These are phyloP conservation scores for Clavispora asparagi DNA, from an alignment of 805 yeast species.

Conservation along the genomic window DNA sequence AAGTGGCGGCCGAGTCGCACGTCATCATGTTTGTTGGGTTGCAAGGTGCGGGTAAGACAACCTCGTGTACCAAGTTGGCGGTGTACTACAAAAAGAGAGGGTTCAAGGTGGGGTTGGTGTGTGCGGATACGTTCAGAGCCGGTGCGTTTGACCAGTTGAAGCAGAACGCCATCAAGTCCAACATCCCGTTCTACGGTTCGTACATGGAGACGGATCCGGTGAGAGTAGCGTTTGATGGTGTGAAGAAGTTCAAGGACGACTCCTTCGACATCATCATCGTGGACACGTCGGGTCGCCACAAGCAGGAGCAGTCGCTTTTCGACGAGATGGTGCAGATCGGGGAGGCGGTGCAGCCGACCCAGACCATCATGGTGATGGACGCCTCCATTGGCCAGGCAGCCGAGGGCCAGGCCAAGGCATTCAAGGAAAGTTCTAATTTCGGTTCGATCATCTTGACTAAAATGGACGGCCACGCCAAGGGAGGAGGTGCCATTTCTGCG, in stretches of 20 bases:
- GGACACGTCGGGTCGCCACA: conserved; percentile 97
- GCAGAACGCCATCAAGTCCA: conserved; percentile 94
- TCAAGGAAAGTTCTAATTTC: conserved; percentile 86
- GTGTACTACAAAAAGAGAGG: conserved; percentile 92
- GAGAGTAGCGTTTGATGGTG: conserved; percentile 87
- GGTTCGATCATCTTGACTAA: conserved; percentile 94
- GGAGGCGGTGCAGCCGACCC: conserved; percentile 84
- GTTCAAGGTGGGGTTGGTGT: conserved; percentile 89
- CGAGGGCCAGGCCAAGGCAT: conserved; percentile 88
- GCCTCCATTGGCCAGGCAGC: conserved; percentile 99
- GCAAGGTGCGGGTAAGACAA: conserved; percentile 98
- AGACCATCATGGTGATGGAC: conserved; percentile 95
- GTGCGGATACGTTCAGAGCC: conserved; percentile 99
- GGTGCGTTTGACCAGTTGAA: conserved; percentile 99
- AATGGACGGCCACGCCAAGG: conserved; percentile 98
- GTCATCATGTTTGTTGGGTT: conserved; percentile 97
- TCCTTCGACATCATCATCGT: conserved; percentile 91
- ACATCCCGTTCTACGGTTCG: conserved; percentile 91
- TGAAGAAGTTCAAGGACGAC: conserved; percentile 82
- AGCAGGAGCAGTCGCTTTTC: conserved; percentile 87
- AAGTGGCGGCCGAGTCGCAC: conserved; percentile 26
- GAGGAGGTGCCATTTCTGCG: conserved; percentile 99
- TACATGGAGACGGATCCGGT: conserved; percentile 96
- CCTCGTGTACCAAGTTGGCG: conserved; percentile 94
- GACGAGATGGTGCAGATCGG: conserved; percentile 94